Conservation (phyloP, 1,284 basidiomycete genomes). For the Earliella scabrosa region DNA sequence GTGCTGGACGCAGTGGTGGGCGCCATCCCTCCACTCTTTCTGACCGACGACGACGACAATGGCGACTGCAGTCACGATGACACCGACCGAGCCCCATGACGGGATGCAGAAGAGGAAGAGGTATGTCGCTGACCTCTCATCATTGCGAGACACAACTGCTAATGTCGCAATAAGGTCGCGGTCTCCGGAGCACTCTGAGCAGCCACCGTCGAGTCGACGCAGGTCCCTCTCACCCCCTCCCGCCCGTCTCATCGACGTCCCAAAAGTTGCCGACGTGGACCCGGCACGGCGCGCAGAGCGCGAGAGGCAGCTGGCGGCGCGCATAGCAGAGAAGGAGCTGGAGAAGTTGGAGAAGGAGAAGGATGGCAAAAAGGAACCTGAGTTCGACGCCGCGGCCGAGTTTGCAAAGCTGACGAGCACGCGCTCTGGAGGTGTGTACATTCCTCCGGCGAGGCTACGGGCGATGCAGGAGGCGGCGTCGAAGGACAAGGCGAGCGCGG, state of each 20-base stretch:
- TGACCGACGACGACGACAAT: slow-evolving; percentile 39
- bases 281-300: slow-evolving; percentile 77
- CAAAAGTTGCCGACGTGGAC: slow-evolving; percentile 76
- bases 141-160: not conserved
- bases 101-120: slow-evolving; percentile 60
- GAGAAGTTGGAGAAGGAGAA: slow-evolving; percentile 58
- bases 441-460: slow-evolving; percentile 91
- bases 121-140: slow-evolving; percentile 35
- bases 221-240: slow-evolving; percentile 63
- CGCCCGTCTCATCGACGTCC: slow-evolving; percentile 45
- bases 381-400: slow-evolving; percentile 74
- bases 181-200: slow-evolving; percentile 49
- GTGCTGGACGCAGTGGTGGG: slow-evolving; percentile 1
- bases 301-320: slow-evolving; percentile 76
- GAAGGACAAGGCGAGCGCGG: slow-evolving; percentile 86
- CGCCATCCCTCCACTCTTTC: not conserved
- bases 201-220: slow-evolving; percentile 64
- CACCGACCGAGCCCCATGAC: slow-evolving; percentile 40
- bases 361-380: slow-evolving; percentile 45
- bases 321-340: slow-evolving; percentile 75
- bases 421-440: slow-evolving; percentile 93
- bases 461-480: slow-evolving; percentile 90
- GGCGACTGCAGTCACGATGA: slow-evolving; percentile 49
- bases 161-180: slow-evolving; percentile 41
- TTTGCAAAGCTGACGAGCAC: slow-evolving; percentile 81